Evolutionary conservation across 208 protist genomes (phyloP).

Genomic region (Leishmania tarentolae): DNA sequence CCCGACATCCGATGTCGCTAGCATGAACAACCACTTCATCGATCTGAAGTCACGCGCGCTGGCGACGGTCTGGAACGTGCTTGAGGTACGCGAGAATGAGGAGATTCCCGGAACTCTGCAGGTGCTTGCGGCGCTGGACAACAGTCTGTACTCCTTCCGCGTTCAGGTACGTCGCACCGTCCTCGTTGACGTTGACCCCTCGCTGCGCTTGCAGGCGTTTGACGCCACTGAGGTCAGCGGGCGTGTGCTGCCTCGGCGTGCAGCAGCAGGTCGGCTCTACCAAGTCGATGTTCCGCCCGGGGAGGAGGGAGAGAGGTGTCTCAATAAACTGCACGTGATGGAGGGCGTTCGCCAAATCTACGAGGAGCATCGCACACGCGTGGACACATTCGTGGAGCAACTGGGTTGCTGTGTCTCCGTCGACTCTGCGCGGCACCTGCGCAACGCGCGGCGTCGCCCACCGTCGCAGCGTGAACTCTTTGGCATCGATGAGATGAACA

Average conservation of each 20-base stretch:
- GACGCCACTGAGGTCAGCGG: slow-evolving; percentile 37
- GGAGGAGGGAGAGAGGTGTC: slow-evolving; percentile 55
- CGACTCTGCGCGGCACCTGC: slow-evolving; percentile 54
- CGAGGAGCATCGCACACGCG: slow-evolving; percentile 65
- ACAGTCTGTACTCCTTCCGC: slow-evolving; percentile 64
- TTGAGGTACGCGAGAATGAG: slow-evolving; percentile 73
- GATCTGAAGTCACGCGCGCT: slow-evolving; percentile 81
- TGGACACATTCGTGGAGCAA: slow-evolving; percentile 58
- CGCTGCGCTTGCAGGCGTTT: slow-evolving; percentile 13
- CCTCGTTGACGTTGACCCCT: slow-evolving; percentile 56
- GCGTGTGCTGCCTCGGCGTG: slow-evolving; percentile 68
- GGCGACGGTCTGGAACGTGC: slow-evolving; percentile 68
- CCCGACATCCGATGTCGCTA: not conserved
- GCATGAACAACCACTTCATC: slow-evolving; percentile 73
- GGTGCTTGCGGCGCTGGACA: slow-evolving; percentile 68
- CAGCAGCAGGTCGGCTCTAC: slow-evolving; percentile 38
- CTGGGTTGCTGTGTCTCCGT: slow-evolving; percentile 76
- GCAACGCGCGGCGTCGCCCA: slow-evolving; percentile 37
- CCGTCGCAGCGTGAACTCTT: slow-evolving; percentile 71
- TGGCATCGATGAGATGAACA: slow-evolving; percentile 66
- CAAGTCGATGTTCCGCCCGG: slow-evolving; percentile 63
- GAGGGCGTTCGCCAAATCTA: slow-evolving; percentile 80
- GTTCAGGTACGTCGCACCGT: slow-evolving; percentile 70
- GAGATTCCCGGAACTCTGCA: slow-evolving; percentile 55
- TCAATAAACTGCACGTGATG: slow-evolving; percentile 65